Evolutionary conservation across 2,329 filamentous ascomycete species (phyloP).

Genomic region (Fusarium guadeloupense): DNA sequence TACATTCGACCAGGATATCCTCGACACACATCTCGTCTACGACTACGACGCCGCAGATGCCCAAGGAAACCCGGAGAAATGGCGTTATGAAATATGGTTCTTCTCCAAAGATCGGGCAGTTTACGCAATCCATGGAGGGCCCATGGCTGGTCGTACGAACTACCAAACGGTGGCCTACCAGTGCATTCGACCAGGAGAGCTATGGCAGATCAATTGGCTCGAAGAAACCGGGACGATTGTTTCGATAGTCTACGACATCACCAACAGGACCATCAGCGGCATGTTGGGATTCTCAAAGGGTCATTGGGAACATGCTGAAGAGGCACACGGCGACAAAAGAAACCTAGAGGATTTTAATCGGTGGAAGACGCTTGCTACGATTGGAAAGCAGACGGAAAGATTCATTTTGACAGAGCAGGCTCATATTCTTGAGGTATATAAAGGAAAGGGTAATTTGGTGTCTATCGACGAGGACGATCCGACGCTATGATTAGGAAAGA

Average conservation of each 20-base stretch:
- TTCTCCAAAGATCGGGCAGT: conserved; percentile 63
- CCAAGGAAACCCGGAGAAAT: conserved; percentile 63
- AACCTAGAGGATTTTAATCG: conserved; percentile 59
- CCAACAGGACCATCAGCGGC: conserved; percentile 58
- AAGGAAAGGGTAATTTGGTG: conserved; percentile 57
- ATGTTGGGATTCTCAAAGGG: conserved; percentile 64
- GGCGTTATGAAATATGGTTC: conserved; percentile 71
- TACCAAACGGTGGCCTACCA: conserved; percentile 65
- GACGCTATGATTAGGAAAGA: conserved; percentile 7
- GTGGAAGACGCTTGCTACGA: conserved; percentile 59
- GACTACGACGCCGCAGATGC: conserved; percentile 62
- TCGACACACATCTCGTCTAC: conserved; percentile 64
- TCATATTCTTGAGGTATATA: conserved; percentile 59
- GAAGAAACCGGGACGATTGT: conserved; percentile 68
- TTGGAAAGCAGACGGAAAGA: conserved; percentile 61
- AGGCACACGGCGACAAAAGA: conserved; percentile 66
- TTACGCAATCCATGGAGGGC: conserved; percentile 68
- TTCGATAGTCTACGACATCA: conserved; percentile 65
- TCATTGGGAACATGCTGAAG: conserved; percentile 62
- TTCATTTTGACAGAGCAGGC: conserved; percentile 64
- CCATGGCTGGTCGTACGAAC: conserved; percentile 65
- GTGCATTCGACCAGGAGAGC: conserved; percentile 64
- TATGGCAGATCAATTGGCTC: conserved; percentile 70
- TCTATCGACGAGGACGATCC: conserved; percentile 50
- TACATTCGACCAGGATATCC: conserved; percentile 58